Evolutionary conservation across 1,139 yeast genomes (phyloP), one percentile per base, ranked within the genome.

Genomic region (Taphrina wiesneri): DNA sequence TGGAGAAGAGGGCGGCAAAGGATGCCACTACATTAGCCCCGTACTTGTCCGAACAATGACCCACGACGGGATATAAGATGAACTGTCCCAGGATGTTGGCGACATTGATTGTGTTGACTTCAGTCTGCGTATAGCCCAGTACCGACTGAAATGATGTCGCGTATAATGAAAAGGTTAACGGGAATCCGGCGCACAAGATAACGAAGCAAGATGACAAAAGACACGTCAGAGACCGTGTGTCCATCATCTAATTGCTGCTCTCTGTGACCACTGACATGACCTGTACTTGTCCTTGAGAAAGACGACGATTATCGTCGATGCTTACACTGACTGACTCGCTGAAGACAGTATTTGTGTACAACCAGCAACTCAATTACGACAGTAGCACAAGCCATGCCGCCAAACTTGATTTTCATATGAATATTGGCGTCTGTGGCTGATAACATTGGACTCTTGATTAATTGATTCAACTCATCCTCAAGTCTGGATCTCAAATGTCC

Each of bases 151-250:
- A 60, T 6, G 57, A 51, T 7, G 32, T 15, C 26, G 64, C 52
- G 47, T 60, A 60, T 2, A 60, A 52, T 1, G 64, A 43, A 36
- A 60, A 60, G 4, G 64, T 60, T 32, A 60, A 15, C 15, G 64
- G 64, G 36, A 60, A 60, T 6, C 64, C 64, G 7, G 64, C 52
- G 51, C 57, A 30, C 11, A 60, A 7, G 26, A 60, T 60, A n/a
- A 60, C 64, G 7, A 60, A 36, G 26, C 36, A 36, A 6, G 59
- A 19, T 7, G 59, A 54, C 21, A 25, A 21, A 13, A 54, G 49
- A 25, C 36, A 30, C n/a, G 17, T 17, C 23, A 49, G 11, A 15
- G 54, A 49, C 23, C 36, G 28, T 7, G 49, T 45, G 49, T 45
- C 49, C 49, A 45, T 6, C 26, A 19, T 21, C n/a, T 23, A 9